A percentile compares a stretch with the other conserved stretches of the same genome.
Evolutionary conservation across 2,329 filamentous ascomycete genomes (phyloP).

Genomic region (Fusarium beomiforme): DNA sequence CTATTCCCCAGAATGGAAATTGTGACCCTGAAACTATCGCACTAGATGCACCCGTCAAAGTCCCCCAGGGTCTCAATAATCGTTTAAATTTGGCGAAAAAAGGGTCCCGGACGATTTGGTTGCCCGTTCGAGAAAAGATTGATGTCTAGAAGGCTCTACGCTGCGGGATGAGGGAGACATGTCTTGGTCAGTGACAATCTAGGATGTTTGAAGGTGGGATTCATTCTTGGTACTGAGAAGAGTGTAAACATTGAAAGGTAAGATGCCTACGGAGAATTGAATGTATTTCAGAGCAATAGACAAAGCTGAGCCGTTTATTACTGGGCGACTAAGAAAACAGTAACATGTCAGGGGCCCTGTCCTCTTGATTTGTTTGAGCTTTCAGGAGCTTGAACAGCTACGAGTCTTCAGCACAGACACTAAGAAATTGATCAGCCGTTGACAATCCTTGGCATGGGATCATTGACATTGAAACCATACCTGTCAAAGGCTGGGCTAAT

Average conservation of each 20-base stretch:
- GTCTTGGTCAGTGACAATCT: background rate
- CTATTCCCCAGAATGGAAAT: background rate
- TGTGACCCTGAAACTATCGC: background rate
- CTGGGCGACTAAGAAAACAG: background rate
- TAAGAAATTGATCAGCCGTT: background rate
- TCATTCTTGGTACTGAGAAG: background rate
- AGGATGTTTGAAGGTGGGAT: background rate
- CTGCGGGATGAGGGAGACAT: background rate
- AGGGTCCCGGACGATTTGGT: conserved; percentile 22
- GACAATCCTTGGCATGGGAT: conserved; percentile 13
- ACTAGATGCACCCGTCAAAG: background rate
- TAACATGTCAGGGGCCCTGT: background rate
- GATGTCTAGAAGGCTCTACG: background rate
- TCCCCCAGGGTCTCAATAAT: conserved; percentile 4
- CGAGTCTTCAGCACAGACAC: background rate
- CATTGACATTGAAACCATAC: background rate
- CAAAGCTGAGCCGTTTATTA: background rate
- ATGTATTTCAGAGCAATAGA: background rate
- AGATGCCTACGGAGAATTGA: background rate
- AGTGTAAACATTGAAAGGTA: background rate
- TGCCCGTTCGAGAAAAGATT: conserved; percentile 15
- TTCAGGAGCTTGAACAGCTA: background rate
- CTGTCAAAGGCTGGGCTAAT: conserved; percentile 11
- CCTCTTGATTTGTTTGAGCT: background rate
- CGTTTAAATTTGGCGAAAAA: background rate